Conservation (phyloP, 2,329 filamentous ascomycete genomes). For the Ascochyta viciae-villosae region DNA sequence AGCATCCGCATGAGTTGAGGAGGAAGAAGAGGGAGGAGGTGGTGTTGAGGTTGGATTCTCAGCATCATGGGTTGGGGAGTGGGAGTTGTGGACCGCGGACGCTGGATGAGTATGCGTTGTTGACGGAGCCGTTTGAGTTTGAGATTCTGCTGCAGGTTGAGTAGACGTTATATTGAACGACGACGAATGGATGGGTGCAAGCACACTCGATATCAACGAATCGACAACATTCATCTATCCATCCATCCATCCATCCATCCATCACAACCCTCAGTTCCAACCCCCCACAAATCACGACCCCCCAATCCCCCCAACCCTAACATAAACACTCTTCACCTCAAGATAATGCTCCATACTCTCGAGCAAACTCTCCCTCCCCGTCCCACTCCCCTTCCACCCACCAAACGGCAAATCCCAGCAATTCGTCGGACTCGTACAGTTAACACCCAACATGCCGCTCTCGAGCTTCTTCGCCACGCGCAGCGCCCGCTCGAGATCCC, state of each 20-base stretch:
- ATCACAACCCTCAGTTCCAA: no score
- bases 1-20: conserved; percentile 69
- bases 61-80: conserved; percentile 68
- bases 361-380: conserved; percentile 35
- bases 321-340: conserved; percentile 35
- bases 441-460: conserved; percentile 47
- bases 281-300: neutral
- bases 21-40: conserved; percentile 62
- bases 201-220: no score
- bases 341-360: conserved; percentile 39
- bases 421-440: conserved; percentile 42
- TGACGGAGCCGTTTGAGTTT: conserved; percentile 49
- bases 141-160: conserved; percentile 34
- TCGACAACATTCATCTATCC: no score
- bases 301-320: conserved; percentile 24
- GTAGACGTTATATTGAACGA: neutral
- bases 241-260: no score
- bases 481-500: conserved; percentile 39
- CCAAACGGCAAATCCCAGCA: conserved; percentile 37
- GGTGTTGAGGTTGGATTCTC: conserved; percentile 65
- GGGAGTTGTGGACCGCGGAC: conserved; percentile 67
- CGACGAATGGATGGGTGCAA: no score
- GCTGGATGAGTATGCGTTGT: conserved; percentile 49
- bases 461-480: conserved; percentile 48
- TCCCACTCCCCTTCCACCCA: conserved; percentile 37